Evolutionary conservation across 2,329 filamentous ascomycete genomes (phyloP), one percentile per base, ranked within the genome.

Genomic region (Reticulascus tulasneorum): DNA sequence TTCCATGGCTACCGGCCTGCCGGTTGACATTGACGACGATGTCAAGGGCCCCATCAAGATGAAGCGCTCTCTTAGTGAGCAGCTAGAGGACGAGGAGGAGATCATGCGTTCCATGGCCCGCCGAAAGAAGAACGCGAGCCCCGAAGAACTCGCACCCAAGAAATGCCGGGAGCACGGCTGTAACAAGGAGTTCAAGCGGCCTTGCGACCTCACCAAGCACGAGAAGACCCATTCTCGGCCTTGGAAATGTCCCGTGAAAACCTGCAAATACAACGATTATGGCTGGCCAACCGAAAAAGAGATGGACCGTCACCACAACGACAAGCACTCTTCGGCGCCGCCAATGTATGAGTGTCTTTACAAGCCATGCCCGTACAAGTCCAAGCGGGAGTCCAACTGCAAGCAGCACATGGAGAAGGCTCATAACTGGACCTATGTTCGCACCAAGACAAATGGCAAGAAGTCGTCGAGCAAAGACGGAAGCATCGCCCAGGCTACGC

Each of bases 381-480:
- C 90, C 9, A 97, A 97, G 73, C 84, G 90, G 40, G 86, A 95
- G 67, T 93, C 86, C 45, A 97, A 97, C 63, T 94, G 88, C 76
- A 96, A 96, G 60, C 91, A 96, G 63, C 90, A 97, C 65, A 96
- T 96, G 90, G 91, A 97, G 69, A 96, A 96, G 64, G 84, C 87
- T 1, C 90, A 97, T 54, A 82, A 83, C 40, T 95, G 87, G 84
- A 73, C 74, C n/a, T 96, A 96, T 50, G 75, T 90, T 37, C 85
- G 91, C 47, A 91, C 88, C 41, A 96, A 96, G 75, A 90, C 84
- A 60, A 95, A 94, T 55, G 85, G 86, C 57, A 86, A 84, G 65
- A 79, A 73, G 58, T 48, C 52, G 23, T 49, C 55, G 38, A 62
- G 57, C 48, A 64, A 68, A 37, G 67, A 67, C 18, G 63, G 59